Evolutionary conservation across 1,284 basidiomycete species (phyloP).

Genomic region (Leccinum subfulvum): DNA sequence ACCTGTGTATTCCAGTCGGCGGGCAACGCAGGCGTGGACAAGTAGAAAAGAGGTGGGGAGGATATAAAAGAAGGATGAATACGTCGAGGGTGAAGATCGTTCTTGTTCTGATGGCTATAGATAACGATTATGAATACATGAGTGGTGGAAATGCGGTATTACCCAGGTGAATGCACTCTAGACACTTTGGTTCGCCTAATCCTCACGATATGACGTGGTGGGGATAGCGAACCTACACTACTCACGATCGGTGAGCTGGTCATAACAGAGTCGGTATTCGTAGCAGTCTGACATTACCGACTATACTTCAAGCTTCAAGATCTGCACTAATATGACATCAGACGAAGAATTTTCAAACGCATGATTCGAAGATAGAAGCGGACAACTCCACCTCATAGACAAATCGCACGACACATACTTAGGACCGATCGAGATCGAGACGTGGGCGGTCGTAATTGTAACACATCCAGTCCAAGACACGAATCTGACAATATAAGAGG

Average conservation of each 20-base stretch:
- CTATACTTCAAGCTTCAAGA: background rate
- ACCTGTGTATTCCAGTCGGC: constrained; percentile 13
- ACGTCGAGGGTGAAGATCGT: background rate
- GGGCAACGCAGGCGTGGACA: background rate
- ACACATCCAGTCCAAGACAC: constrained; percentile 13
- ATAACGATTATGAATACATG: too few species aligned
- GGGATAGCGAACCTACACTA: background rate
- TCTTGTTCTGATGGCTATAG: background rate
- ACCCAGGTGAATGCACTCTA: too few species aligned
- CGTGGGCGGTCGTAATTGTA: constrained; percentile 4
- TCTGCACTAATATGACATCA: background rate
- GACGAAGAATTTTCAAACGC: too few species aligned
- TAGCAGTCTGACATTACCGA: background rate
- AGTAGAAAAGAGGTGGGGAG: background rate
- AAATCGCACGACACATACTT: background rate
- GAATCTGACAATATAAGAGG: constrained; percentile 15
- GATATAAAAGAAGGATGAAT: background rate
- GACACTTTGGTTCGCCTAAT: too few species aligned
- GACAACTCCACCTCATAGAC: background rate
- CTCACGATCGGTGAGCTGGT: background rate
- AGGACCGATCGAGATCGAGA: constrained; percentile 1
- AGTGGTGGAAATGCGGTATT: background rate
- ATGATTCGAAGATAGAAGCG: background rate
- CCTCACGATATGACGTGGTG: background rate
- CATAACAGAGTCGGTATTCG: background rate